phyloP scores from a whole-genome alignment of 2,329 filamentous ascomycete genomes.

The Botrytis tulipae region DNA sequence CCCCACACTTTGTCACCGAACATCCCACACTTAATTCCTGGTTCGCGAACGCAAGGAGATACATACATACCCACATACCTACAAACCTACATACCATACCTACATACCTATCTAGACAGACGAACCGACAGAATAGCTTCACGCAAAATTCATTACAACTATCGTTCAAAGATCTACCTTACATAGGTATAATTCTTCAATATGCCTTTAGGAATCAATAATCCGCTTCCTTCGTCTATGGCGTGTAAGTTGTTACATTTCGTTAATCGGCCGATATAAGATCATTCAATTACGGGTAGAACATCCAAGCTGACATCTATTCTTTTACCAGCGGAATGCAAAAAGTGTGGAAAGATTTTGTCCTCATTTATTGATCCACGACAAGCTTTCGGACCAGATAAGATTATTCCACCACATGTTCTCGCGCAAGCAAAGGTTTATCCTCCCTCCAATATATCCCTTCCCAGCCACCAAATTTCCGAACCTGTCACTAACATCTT shows the following conservation, averaged over 20 bases:
- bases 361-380: slow-evolving; percentile 90
- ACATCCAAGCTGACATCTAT: slow-evolving; percentile 20
- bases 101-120: background rate
- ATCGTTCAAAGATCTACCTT: background rate
- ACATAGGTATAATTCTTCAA: slow-evolving; percentile 11
- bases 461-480: background rate
- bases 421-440: slow-evolving; percentile 85
- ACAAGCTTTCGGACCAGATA: slow-evolving; percentile 92
- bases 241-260: slow-evolving; percentile 55
- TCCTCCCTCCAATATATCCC: background rate
- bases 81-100: background rate
- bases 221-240: slow-evolving; percentile 64
- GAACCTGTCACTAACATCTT: slow-evolving; percentile 6
- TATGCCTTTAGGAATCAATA: slow-evolving; percentile 59
- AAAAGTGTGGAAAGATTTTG: slow-evolving; percentile 94
- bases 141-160: slow-evolving; percentile 11
- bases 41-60: background rate
- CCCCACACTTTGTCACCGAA: slow-evolving; percentile 11
- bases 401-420: slow-evolving; percentile 89
- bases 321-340: slow-evolving; percentile 75
- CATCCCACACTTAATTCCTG: background rate
- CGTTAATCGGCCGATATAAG: slow-evolving; percentile 21
- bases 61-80: background rate
- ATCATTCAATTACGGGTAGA: background rate
- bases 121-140: background rate